Percentiles rank a stretch among this genome's conserved stretches.
Evolutionary conservation across 345 rosid genomes (phyloP).

Genomic region (Populus tremula): DNA sequence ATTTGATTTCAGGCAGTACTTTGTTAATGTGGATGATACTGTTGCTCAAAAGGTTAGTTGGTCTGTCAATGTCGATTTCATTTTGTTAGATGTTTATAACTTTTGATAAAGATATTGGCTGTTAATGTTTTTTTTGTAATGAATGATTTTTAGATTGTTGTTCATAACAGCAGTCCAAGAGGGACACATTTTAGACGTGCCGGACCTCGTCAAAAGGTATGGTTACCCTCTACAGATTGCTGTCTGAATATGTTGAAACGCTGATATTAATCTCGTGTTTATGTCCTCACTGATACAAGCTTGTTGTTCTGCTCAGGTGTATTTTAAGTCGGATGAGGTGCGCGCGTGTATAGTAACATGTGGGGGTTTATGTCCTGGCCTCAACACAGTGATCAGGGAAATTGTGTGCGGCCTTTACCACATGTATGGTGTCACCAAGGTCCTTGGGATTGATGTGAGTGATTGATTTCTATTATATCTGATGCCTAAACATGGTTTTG

Average conservation of each 20-base stretch:
- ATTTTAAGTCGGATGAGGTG: constrained; percentile 37
- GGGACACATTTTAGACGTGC: constrained; percentile 48
- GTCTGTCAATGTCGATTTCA: not conserved
- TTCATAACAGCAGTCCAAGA: constrained; percentile 34
- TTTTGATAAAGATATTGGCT: not conserved
- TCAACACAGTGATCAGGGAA: constrained; percentile 47
- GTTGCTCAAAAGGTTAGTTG: constrained; percentile 40
- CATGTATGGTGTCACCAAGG: constrained; percentile 40
- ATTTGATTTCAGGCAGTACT: constrained; percentile 35
- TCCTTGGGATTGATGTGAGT: constrained; percentile 45
- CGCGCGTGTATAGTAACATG: constrained; percentile 47
- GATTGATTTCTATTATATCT: not conserved
- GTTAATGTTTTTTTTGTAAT: not conserved
- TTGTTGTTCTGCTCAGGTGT: constrained; percentile 29
- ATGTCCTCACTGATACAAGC: not conserved
- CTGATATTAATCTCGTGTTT: not conserved
- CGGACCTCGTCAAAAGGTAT: constrained; percentile 46
- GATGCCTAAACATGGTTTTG: not conserved
- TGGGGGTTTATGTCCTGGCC: constrained; percentile 48
- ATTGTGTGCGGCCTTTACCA: constrained; percentile 42
- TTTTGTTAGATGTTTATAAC: not conserved
- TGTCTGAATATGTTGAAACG: not conserved
- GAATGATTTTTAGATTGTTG: constrained; percentile 29
- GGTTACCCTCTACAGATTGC: not conserved
- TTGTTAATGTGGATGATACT: constrained; percentile 34